Evolutionary conservation across 495 filamentous ascomycete species (phyloP), one percentile per base, ranked within the genome.

Genomic region (Acidomyces sp.): DNA sequence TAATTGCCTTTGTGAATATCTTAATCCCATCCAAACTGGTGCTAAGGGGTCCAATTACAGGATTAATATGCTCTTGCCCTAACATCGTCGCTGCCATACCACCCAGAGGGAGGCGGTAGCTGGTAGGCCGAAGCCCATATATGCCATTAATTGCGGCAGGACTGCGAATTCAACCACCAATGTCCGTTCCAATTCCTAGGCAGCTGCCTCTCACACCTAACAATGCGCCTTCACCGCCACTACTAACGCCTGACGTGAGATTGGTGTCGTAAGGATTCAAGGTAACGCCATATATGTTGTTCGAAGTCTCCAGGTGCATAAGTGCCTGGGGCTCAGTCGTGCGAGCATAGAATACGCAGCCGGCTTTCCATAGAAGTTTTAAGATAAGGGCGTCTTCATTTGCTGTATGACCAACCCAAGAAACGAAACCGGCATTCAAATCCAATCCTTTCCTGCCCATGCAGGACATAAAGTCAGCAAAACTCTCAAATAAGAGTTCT

Each of bases 141-240:
- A 85, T 34, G 3, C 74, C 78, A 44, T 74, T 69, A 37, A 74
- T 66, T 16, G 69, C 70, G 0, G 81, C 77, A 0, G 81, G 82
- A 23, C 65, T 65, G 0, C 77, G 64, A 44, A 83, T 78, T 3
- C 73, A 79, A 3, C 78, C 78, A 15, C 71, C 79, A 31, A 85
- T 70, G 50, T 84, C 79, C 1, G 74, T 77, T 0, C 78, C 79
- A 29, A 85, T 73, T 0, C 80, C 80, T 0, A 82, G 56, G 21
- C 68, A 59, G 24, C 69, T 74, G 1, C 77, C 78, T 1, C 69
- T 54, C 1, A 73, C 56, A 0, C 64, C 74, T 25, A 81, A 45
- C n/a, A 83, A 60, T 0, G 78, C 72, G 0, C 66, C 71, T 53
- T 85, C 80, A 33, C 80, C 79, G 11, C 78, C 77, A 1, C 73